phyloP scores from a whole-genome alignment of 1,284 basidiomycete genomes.

The Puccinia hordei region DNA sequence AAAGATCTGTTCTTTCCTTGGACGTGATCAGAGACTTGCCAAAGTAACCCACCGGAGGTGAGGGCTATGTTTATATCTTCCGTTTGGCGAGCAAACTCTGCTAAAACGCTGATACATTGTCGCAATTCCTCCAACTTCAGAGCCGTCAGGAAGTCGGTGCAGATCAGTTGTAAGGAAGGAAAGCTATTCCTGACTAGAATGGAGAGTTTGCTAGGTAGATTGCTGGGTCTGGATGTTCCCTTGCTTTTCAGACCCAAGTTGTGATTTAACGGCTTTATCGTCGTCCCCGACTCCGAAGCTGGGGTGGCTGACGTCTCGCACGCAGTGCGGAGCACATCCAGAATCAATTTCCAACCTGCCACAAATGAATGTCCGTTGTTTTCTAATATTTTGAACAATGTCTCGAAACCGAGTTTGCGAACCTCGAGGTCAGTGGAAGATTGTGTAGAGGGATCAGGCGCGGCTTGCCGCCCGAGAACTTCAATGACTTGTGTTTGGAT shows the following conservation, averaged over 20 bases:
- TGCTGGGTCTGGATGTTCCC: slow-evolving; percentile 17
- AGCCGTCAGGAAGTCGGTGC: slow-evolving; percentile 78
- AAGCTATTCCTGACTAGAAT: slow-evolving; percentile 82
- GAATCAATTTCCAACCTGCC: slow-evolving; percentile 89
- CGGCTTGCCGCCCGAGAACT: slow-evolving; percentile 77
- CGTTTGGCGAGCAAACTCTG: slow-evolving; percentile 82
- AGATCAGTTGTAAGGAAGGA: slow-evolving; percentile 88
- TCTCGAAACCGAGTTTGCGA: slow-evolving; percentile 80
- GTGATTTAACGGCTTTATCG: slow-evolving; percentile 8
- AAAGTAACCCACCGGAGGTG: slow-evolving; percentile 82
- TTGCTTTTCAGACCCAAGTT: slow-evolving; percentile 10
- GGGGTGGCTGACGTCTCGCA: slow-evolving; percentile 61
- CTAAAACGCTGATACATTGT: slow-evolving; percentile 83
- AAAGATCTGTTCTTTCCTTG: slow-evolving; percentile 68
- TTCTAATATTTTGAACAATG: slow-evolving; percentile 83
- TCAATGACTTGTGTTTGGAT: slow-evolving; percentile 80
- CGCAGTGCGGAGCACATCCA: slow-evolving; percentile 78
- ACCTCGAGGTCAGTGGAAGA: slow-evolving; percentile 66
- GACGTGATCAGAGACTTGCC: slow-evolving; percentile 87
- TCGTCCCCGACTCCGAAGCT: background rate
- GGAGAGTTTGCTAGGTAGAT: slow-evolving; percentile 51
- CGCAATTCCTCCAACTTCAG: slow-evolving; percentile 78
- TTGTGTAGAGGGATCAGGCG: slow-evolving; percentile 63
- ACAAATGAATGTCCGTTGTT: slow-evolving; percentile 85
- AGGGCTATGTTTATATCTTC: slow-evolving; percentile 91